Conservation (phyloP, 169 alveolate genomes). For the Perkinsus chesapeaki region DNA sequence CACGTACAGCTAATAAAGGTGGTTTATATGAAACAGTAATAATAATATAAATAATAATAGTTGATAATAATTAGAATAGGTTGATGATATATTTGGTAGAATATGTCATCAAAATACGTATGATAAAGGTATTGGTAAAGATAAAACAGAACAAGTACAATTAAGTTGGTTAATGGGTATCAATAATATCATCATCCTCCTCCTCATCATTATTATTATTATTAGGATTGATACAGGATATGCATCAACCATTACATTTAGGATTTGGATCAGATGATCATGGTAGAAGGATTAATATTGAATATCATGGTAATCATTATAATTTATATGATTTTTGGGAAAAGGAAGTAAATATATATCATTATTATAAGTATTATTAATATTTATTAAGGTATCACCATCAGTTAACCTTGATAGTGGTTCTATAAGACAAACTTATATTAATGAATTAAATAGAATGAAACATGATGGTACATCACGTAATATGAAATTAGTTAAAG, state of each 20-base stretch:
- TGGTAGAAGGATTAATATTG: not conserved
- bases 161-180: not conserved
- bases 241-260: not conserved
- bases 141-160: not conserved
- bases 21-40: not conserved
- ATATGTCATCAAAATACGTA: not conserved
- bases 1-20: not conserved
- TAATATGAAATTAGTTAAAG: not conserved
- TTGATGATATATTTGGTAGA: not conserved
- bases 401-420: not conserved
- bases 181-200: not conserved
- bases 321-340: not conserved
- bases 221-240: not conserved
- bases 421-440: not conserved
- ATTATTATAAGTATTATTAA: not conserved
- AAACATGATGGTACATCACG: not conserved
- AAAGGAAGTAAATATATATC: not conserved
- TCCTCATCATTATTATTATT: not conserved
- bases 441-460: not conserved
- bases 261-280: not conserved
- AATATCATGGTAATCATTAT: not conserved
- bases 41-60: not conserved
- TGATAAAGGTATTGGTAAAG: not conserved
- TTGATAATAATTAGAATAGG: not conserved
- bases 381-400: not conserved